Evolutionary conservation across 805 yeast genomes (phyloP).

Genomic region (Candida adriatica): DNA sequence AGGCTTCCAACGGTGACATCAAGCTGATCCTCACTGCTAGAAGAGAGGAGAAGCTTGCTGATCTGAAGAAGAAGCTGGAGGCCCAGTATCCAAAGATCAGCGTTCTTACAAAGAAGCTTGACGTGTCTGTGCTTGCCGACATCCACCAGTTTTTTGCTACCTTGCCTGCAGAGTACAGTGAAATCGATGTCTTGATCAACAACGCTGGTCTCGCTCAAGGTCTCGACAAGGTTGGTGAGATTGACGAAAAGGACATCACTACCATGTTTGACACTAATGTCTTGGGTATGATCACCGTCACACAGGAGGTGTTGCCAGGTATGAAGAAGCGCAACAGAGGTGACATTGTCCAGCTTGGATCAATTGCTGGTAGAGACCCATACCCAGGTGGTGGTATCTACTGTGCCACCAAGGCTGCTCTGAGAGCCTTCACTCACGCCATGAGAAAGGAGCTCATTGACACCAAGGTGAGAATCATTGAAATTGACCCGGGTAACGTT

Average conservation of each 20-base stretch:
- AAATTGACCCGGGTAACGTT: conserved; percentile 63
- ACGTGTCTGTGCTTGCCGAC: conserved; percentile 48
- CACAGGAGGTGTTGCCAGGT: conserved; percentile 68
- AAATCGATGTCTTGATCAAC: conserved; percentile 60
- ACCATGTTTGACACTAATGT: conserved; percentile 87
- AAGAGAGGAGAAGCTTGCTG: conserved; percentile 56
- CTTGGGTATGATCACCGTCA: conserved; percentile 73
- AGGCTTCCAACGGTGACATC: conserved; percentile 62
- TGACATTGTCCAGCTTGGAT: conserved; percentile 69
- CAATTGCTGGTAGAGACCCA: conserved; percentile 78
- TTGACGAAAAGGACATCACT: conserved; percentile 54
- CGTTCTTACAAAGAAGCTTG: conserved; percentile 43
- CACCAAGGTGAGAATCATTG: conserved; percentile 60
- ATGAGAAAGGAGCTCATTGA: conserved; percentile 67
- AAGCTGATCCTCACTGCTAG: conserved; percentile 75
- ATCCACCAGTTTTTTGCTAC: conserved; percentile 41
- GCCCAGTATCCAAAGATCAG: conserved; percentile 39
- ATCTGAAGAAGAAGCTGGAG: conserved; percentile 39
- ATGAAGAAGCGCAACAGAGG: conserved; percentile 66
- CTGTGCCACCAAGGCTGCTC: conserved; percentile 71
- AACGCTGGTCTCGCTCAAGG: conserved; percentile 83
- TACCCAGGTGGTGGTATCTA: conserved; percentile 76
- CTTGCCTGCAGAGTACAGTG: conserved; percentile 52
- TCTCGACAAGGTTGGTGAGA: conserved; percentile 68
- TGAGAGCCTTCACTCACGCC: conserved; percentile 64